A percentile compares a stretch with the other conserved stretches of the same genome.
These are phyloP conservation scores for Sarcomyxa edulis DNA, from an alignment of 768 basidiomycete species.

Conservation along the genomic window DNA sequence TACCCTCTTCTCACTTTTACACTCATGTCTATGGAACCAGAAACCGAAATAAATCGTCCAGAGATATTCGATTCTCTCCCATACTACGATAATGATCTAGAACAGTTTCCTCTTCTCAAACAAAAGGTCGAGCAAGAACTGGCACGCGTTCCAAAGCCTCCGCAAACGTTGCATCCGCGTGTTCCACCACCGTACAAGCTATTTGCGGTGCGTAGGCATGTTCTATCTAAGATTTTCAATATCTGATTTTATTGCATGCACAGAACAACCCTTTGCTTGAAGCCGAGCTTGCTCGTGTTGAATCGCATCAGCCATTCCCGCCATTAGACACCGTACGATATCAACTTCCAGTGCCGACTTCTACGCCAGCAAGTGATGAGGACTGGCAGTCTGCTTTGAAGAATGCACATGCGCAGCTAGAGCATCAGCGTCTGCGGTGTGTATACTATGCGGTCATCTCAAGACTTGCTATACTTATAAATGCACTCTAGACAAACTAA, in stretches of 20 bases:
- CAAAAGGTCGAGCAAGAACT: constrained; percentile 76
- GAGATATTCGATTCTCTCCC: constrained; percentile 81
- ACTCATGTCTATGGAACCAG: constrained; percentile 24
- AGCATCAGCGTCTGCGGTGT: constrained; percentile 80
- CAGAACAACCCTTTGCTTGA: constrained; percentile 68
- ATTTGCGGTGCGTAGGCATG: constrained; percentile 59
- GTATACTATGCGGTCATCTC: too few species aligned
- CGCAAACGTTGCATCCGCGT: constrained; percentile 58
- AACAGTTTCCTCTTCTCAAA: constrained; percentile 63
- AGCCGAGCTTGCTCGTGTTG: constrained; percentile 73
- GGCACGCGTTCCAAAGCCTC: constrained; percentile 61
- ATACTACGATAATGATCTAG: constrained; percentile 92
- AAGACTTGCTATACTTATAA: too few species aligned
- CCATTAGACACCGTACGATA: constrained; percentile 71
- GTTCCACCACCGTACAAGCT: constrained; percentile 62
- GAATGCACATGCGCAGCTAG: constrained; percentile 78
- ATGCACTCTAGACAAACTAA: constrained; percentile 80
- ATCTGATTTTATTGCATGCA: constrained; percentile 6
- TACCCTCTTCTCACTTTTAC: constrained; percentile 3
- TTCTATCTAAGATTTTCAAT: constrained; percentile 3
- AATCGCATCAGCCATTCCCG: constrained; percentile 57
- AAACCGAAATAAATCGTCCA: constrained; percentile 8
- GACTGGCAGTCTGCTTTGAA: constrained; percentile 72
- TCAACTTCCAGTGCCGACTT: constrained; percentile 63
- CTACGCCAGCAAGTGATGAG: constrained; percentile 59